Evolutionary conservation across 2,329 filamentous ascomycete species (phyloP).

Genomic region (Ceratocystis cacaofunesta): DNA sequence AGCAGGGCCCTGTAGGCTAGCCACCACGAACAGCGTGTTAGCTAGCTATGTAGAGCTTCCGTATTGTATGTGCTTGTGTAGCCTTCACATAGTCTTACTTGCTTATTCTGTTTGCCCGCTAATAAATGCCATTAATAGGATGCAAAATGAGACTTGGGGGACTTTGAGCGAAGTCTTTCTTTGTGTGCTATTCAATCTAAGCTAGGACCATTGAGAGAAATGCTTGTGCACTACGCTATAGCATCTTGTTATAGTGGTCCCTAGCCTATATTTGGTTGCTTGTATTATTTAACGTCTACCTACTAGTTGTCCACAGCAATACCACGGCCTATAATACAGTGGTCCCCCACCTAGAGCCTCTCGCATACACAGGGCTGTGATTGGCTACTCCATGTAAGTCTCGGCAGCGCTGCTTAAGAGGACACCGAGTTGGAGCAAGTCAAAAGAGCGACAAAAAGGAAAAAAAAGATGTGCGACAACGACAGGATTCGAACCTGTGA

Average conservation of each 20-base stretch:
- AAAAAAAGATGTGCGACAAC: conserved; percentile 4
- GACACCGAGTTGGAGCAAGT: neutral
- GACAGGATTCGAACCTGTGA: conserved; percentile 14
- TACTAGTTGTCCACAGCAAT: too few relatives aligned
- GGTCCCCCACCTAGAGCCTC: neutral
- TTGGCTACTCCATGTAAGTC: neutral
- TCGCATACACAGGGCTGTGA: neutral
- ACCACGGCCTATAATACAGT: neutral
- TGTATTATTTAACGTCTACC: too few relatives aligned
- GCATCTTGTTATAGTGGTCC: neutral
- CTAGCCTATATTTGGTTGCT: too few relatives aligned
- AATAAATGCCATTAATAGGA: too few relatives aligned
- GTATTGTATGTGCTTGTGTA: too few relatives aligned
- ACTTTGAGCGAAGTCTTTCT: too few relatives aligned
- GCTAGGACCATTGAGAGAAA: neutral
- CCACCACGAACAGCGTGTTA: too few relatives aligned
- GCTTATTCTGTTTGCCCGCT: too few relatives aligned
- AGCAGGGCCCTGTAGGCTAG: neutral
- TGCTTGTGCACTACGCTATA: neutral
- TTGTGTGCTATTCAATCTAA: too few relatives aligned
- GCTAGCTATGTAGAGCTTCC: too few relatives aligned
- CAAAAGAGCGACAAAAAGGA: neutral
- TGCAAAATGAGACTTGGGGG: too few relatives aligned
- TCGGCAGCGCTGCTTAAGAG: neutral
- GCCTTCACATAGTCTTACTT: too few relatives aligned